These are phyloP conservation scores for Diversispora eburnea DNA, from an alignment of 192 early-diverging fungal genomes.

Conservation along the genomic window DNA sequence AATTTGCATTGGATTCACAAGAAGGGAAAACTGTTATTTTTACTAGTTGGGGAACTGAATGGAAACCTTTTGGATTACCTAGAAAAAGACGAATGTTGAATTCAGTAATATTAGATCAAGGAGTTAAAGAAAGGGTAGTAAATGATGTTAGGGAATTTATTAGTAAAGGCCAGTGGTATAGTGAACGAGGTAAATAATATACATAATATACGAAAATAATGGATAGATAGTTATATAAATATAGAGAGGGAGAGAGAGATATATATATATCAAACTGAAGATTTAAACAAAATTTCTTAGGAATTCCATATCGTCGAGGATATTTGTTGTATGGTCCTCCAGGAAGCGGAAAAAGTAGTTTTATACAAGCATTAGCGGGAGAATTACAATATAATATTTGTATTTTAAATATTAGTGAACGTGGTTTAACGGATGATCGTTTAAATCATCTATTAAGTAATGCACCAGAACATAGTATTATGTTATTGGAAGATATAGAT, in stretches of 20 bases:
- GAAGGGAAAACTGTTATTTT: conserved; percentile 96
- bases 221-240: too few species aligned
- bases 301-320: conserved; percentile 86
- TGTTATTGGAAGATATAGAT: conserved; percentile 81
- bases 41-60: conserved; percentile 92
- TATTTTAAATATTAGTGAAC: conserved; percentile 78
- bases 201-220: too few species aligned
- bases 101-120: conserved; percentile 71
- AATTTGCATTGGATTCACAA: conserved; percentile 78
- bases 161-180: conserved; percentile 78
- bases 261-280: neutral
- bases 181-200: conserved; percentile 55
- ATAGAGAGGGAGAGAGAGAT: too few species aligned
- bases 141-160: conserved; percentile 73
- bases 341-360: conserved; percentile 89
- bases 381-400: conserved; percentile 87
- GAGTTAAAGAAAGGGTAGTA: conserved; percentile 62
- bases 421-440: conserved; percentile 80
- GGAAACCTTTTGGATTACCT: conserved; percentile 94
- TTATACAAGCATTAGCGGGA: conserved; percentile 86
- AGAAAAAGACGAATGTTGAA: conserved; percentile 68
- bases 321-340: conserved; percentile 87
- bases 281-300: conserved; percentile 29
- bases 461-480: conserved; percentile 73
- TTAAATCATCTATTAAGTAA: conserved; percentile 77